Evolutionary conservation across 768 basidiomycete species (phyloP), one percentile per base, ranked within the genome.

Genomic region (Pholiota microspora): DNA sequence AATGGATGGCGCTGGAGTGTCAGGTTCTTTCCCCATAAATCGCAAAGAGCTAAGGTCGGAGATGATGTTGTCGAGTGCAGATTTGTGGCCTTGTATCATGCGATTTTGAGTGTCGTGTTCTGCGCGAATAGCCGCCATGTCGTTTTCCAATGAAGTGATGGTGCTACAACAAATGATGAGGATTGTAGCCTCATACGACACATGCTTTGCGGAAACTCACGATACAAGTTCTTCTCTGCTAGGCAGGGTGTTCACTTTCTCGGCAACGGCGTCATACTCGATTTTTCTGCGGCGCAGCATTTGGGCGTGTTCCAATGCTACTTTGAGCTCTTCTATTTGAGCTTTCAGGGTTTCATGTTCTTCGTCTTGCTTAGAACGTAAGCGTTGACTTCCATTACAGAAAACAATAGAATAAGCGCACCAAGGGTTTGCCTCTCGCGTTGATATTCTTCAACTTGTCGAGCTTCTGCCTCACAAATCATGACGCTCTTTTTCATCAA

Each of bases 401-500:
- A 15, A 15, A 49, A 49, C 49, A 45, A 9, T 35, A 6, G 35
- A 18, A 27, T 42, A 58, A 44, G 75, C 82, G 42, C 65, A 89
- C 92, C 89, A 63, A 92, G 89, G 57, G 81, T 71, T 60, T 81
- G 77, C 45, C 81, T 80, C 62, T 91, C 89, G 40, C 79, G 75
- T 61, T 90, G 80, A 64, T 94, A 94, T 67, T 92, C 86, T 62
- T 90, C 85, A 0, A 92, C 91, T 71, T 94, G 90, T 62, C 91
- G 77, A 49, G 82, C 80, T 72, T 94, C 92, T 7, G 91, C 92
- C 64, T 92, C 86, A 62, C 89, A 92, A 42, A 91, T 85, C 83
- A 93, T 88, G 31, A 77, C 74, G 59, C 82, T 88, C 71, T 93
- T 94, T 73, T 86, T 82, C 60, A 94, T 72, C 51, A 82, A 70